Evolutionary conservation across 1,284 basidiomycete species (phyloP), one percentile per base, ranked within the genome.

Genomic region (Puccinia hordei): DNA sequence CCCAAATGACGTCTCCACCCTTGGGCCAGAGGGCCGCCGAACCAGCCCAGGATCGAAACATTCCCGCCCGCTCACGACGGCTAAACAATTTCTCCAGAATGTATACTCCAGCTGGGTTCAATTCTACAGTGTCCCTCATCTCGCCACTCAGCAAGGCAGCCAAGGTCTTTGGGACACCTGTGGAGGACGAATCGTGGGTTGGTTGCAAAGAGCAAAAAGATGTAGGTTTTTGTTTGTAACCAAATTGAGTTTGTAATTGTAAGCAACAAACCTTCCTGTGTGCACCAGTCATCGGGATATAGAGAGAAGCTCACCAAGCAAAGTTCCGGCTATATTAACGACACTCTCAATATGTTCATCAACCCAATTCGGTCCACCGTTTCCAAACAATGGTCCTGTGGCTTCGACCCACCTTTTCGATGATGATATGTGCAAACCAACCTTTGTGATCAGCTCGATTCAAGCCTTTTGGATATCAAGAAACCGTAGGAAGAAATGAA

Each of bases 41-140:
- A 55, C 96, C 96, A 1, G 94, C 93, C 97, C 96, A 99, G 83
- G 91, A 92, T 51, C 94, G 89, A 88, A 99, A 99, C 19, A 99
- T 88, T 81, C 90, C 91, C 80, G 93, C 93, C 0, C 96, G 90
- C 85, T 99, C 97, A 51, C 90, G 90, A 46, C 94, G 89, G 94
- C 75, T 86, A 51, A 51, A 74, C 81, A 84, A 87, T 83, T 88
- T 88, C 80, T 90, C 89, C 1, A 90, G 85, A 15, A 89, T 85
- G 83, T 87, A 89, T 0, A 88, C 90, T 24, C 92, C 92, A 9
- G 92, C 92, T 19, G 93, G 93, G 83, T 94, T 92, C 85, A 95
- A 88, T 85, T 97, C 93, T 12, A 98, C 95, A 0, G 95, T 98
- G 83, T 98, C 86, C 27, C 85, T 82, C 86, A 86, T 86, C 78